Conservation (phyloP, 2,329 filamentous ascomycete genomes). For the Microsporum ferrugineum region DNA sequence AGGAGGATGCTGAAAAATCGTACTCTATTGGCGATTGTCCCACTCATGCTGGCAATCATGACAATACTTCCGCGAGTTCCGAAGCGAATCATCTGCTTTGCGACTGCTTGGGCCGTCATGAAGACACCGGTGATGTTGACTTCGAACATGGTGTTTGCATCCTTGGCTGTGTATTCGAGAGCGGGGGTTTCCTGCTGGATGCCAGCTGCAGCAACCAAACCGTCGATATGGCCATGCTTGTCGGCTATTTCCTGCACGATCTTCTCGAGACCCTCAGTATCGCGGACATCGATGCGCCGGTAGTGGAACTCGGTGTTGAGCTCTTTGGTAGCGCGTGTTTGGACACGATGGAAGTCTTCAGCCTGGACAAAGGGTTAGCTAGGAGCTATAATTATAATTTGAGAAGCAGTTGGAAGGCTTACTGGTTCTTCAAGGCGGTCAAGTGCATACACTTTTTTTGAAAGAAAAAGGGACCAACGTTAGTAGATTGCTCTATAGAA, state of each 20-base stretch:
- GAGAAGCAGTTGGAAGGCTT: not conserved
- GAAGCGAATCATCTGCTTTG: constrained; percentile 40
- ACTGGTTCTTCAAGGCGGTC: constrained; percentile 22
- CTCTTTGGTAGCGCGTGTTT: constrained; percentile 50
- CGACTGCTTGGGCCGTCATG: constrained; percentile 53
- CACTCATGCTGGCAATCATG: constrained; percentile 53
- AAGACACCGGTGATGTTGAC: constrained; percentile 51
- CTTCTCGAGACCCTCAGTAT: constrained; percentile 55
- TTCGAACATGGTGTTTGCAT: constrained; percentile 52
- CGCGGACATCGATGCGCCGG: constrained; percentile 67
- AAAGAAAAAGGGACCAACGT: not conserved
- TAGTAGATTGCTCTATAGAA: not conserved
- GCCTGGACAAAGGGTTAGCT: constrained; percentile 23
- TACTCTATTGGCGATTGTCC: constrained; percentile 46
- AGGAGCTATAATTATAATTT: not conserved
- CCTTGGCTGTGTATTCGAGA: constrained; percentile 59
- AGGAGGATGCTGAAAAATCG: constrained; percentile 10
- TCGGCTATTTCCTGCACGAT: constrained; percentile 59
- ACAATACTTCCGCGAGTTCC: constrained; percentile 49
- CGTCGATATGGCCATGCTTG: constrained; percentile 62
- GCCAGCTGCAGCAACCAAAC: constrained; percentile 61
- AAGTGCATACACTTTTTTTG: constrained; percentile 28
- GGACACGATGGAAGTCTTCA: constrained; percentile 53
- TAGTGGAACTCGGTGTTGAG: constrained; percentile 61
- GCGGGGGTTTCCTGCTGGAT: constrained; percentile 72